Conservation (phyloP, 169 alveolate genomes). For the Blepharisma undulans region DNA sequence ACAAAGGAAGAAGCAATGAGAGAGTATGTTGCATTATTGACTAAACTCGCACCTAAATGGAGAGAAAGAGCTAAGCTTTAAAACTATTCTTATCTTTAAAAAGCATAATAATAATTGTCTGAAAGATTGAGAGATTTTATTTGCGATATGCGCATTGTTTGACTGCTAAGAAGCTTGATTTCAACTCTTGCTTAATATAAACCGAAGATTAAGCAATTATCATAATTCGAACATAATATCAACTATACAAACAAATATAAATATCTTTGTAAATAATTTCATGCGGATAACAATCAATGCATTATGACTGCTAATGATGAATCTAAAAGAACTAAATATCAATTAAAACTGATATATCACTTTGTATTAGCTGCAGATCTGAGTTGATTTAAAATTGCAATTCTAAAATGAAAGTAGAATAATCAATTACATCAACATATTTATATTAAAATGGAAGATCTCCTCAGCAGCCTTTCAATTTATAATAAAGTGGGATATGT, state of each 20-base stretch:
- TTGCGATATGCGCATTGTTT: no score
- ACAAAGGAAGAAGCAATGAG: constrained; percentile 44
- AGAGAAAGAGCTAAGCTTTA: not conserved
- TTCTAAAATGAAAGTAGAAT: not conserved
- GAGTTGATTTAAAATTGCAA: not conserved
- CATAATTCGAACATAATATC: no score
- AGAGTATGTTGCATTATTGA: constrained; percentile 34
- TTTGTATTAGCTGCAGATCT: no score
- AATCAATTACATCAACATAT: not conserved
- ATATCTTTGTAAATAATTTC: no score
- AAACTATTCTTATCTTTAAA: not conserved
- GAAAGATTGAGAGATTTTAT: not conserved
- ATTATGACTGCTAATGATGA: no score
- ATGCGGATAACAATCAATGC: no score
- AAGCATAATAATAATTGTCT: not conserved
- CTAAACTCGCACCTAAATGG: constrained; percentile 38
- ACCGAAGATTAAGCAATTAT: no score
- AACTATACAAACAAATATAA: no score
- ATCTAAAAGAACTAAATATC: not conserved
- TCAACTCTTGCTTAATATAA: no score
- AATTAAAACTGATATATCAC: not conserved
- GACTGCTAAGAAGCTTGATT: no score
- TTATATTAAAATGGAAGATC: not conserved
- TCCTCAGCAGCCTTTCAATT: not conserved
- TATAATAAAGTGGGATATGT: constrained; percentile 28